Evolutionary conservation across 768 basidiomycete species (phyloP), one percentile per base, ranked within the genome.

Genomic region (Mycena vitilis): DNA sequence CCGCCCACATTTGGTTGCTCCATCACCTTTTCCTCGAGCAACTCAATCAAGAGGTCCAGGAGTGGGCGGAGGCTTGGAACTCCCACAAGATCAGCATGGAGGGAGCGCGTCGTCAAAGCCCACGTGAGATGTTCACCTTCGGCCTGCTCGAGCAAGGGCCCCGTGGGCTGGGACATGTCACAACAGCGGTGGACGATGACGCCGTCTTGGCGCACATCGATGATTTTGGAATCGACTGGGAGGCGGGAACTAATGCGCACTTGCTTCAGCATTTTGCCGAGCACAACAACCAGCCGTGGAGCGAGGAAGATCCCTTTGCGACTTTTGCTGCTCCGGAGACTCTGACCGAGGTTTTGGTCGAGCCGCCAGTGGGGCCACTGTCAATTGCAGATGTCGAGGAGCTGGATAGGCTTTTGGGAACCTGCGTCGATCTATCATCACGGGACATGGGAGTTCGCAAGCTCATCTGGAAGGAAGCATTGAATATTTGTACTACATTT

Each of bases 51-150:
- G 60, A 61, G 2, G 38, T 37, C 9, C 5, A 40, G 23, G 49
- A 52, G 5, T 61, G 60, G 60, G 60, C 20, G 16, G 36, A 20
- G 2, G 60, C 49, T 6, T 61, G 60, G 60, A 61, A 61, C 38
- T 52, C 49, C 7, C 60, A 61, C 38, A 36, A 25, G 4, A 23
- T 61, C n/a, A 18, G 36, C 13, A 36, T 37, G 7, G 13, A 34
- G n/a, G 48, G 20, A 23, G 38, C 49, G 20, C 15, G 20, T 5
- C 38, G 13, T n/a, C n/a, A n/a, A n/a, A 18, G 51, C 37, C 23
- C 60, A 18, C n/a, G 49, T 9, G 51, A 61, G 1, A 61, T 61
- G 60, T 61, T 52, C 23, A 40, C 22, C 15, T 61, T 61, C 25
- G 49, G 60, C 4, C 37, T 61, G 12, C 22, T 52, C 11, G 45